These are phyloP conservation scores for Saururus chinensis DNA, from an alignment of 164 flowering plant genomes.

Conservation along the genomic window DNA sequence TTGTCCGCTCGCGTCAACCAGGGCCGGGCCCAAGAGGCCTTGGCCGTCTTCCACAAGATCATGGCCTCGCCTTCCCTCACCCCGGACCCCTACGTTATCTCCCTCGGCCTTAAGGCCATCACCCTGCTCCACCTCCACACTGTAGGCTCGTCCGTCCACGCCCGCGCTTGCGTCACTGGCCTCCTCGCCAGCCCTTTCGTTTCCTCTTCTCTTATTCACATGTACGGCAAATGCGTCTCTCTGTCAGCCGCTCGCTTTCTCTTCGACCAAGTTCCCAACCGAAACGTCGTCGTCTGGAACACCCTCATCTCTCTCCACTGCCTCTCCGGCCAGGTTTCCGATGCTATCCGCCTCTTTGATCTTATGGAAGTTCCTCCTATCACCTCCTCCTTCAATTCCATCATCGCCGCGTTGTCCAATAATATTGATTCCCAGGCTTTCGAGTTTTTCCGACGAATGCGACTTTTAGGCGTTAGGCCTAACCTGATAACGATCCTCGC, in stretches of 20 bases:
- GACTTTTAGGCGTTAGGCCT: conserved; percentile 23
- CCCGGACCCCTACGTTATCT: conserved; percentile 52
- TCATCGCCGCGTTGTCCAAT: conserved; percentile 33
- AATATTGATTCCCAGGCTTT: conserved; percentile 32
- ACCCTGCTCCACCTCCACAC: conserved; percentile 30
- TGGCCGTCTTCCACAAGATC: conserved; percentile 40
- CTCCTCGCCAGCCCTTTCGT: conserved; percentile 43
- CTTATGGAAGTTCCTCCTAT: conserved; percentile 48
- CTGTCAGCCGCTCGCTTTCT: conserved; percentile 30
- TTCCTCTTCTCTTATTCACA: conserved; percentile 42
- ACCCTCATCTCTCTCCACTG: conserved; percentile 44
- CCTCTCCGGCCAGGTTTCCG: conserved; percentile 10
- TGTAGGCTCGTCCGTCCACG: conserved; percentile 44
- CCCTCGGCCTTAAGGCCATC: conserved; percentile 65
- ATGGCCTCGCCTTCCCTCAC: conserved; percentile 28
- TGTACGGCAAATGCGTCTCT: conserved; percentile 56
- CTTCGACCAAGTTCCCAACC: conserved; percentile 52
- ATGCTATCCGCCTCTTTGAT: conserved; percentile 36
- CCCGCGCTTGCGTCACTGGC: conserved; percentile 27
- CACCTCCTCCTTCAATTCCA: conserved; percentile 46
- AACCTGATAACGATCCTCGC: conserved; percentile 53
- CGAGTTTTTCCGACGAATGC: conserved; percentile 39
- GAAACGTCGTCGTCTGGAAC: conserved; percentile 58
- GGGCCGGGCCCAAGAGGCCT: conserved; percentile 37
- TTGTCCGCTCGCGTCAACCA: conserved; percentile 43